Base-by-base conservation (phyloP, 805 yeast genomes). In the Ogataea polymorpha region DNA sequence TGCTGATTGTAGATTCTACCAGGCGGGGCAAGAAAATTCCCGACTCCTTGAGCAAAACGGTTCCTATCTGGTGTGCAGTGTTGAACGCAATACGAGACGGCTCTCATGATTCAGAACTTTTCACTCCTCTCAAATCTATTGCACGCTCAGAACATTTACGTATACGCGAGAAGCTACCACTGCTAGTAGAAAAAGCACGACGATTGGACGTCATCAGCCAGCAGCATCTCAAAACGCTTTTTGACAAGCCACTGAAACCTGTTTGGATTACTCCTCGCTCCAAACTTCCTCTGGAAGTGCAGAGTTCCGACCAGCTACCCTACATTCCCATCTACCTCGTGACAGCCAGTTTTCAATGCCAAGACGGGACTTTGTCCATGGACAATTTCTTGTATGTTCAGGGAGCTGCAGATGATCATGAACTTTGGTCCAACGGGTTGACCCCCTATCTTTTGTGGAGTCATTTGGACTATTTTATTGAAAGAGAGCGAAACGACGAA, bases 351-450 rank as follows among this genome's bases (percentile, higher is more conserved):
- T 67, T 70, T 41, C 70, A 68, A 55, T 75, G 72, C 14, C 82
- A 77, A 49, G 86, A 80, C 58, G 87, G 86, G 6, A 62, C 65
- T 6, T 71, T 66, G 37, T 63, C 64, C 35, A 51, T 71, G 35
- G 44, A 59, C 7, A 82, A 79, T 0, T 81, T 64, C 49, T 62
- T 71, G 0, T 89, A 89, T 55, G 85, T 88, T 1, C 96, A 88
- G 61, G 97, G 97, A 1, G 93, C 96, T 0, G 96, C 93, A 0
- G 97, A 89, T 60, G 96, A 90, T 54, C 96, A 89, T 58, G 97
- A 89, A 54, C 66, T 82, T 9, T 89, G 96, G 97, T 74, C 82
- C 0, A 67, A 73, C 4, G 65, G 70, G 0, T 59, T 87, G 23
- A 72, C 69, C 1, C 79, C 90, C 0, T 51, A 53, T 0, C 35